Base-by-base conservation (phyloP, 352 stramenopile species). In the Phytophthora tentaculata region DNA sequence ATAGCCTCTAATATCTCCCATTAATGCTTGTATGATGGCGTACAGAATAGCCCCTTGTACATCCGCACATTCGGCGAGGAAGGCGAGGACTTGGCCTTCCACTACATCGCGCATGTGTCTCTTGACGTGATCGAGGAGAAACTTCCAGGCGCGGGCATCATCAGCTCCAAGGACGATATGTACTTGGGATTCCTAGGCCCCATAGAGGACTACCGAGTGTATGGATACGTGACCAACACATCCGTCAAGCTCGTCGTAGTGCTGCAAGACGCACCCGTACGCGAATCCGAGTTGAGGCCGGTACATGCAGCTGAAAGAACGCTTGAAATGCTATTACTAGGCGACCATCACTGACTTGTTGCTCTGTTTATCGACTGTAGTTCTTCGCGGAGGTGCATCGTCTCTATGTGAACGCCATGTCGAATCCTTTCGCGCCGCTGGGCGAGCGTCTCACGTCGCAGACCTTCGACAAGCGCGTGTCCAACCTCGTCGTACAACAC, bases 71-170 rank as follows among this genome's bases (percentile, higher is more conserved):
- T 95, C 39, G 84, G 89, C 26, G 86, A 94, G 8, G 86, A 96
- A 17, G 60, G 72, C 23, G 86, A 96, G 26, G 85, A 95, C 60
- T 77, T 96, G 56, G 86, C 82, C 37, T 94, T 96, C 77, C 86
- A 96, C 64, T 94, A 94, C 74, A 90, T 96, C 53, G 84, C 84
- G 48, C 88, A 96, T 69, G 83, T 95, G 64, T 79, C 88, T 61
- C 80, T 96, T 39, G 88, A 95, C 56, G 83, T 96, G 43, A 84
- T 96, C 37, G 88, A 96, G 56, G 86, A 96, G 67, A 91, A 90
- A 51, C 58, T 92, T 29, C 82, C 80, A 28, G 71, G 64, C 41
- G 74, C 80, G 35, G 76, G 81, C 39, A 72, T 77, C 37, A 81
- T 70, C 19, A 74, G 64, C 28, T 75, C 83, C 41, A 91, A 91